Conservation (phyloP, 129 eudicot species). For the Ambrosia artemisiifolia region DNA sequence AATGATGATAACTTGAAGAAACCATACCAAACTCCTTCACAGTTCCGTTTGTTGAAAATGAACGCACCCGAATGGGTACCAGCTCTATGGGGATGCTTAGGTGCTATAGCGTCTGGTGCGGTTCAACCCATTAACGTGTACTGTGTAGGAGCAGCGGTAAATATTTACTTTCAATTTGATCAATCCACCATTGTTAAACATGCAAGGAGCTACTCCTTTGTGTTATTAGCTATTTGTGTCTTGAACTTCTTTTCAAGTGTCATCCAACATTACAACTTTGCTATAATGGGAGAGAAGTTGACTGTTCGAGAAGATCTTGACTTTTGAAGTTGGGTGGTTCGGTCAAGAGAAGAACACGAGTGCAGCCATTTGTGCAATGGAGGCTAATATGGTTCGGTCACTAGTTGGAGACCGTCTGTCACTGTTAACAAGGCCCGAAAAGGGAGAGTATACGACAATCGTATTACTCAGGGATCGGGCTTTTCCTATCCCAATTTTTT, state of each 20-base stretch:
- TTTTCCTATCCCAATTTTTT: constrained; percentile 54
- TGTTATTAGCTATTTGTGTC: constrained; percentile 57
- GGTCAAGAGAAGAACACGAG: constrained; percentile 75
- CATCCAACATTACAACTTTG: constrained; percentile 62
- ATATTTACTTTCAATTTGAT: constrained; percentile 52
- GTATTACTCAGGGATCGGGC: constrained; percentile 57
- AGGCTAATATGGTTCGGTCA: constrained; percentile 65
- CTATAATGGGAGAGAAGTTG: constrained; percentile 64
- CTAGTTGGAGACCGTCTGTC: constrained; percentile 76
- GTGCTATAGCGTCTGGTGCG: constrained; percentile 68
- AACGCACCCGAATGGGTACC: constrained; percentile 60
- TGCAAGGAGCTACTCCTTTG: constrained; percentile 45
- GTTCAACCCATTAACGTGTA: constrained; percentile 70
- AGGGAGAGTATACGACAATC: constrained; percentile 64
- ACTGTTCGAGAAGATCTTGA: constrained; percentile 55
- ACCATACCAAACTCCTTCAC: constrained; percentile 46
- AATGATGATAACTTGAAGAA: constrained; percentile 33
- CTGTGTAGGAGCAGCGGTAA: constrained; percentile 53
- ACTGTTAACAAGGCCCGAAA: constrained; percentile 47
- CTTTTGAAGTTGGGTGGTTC: constrained; percentile 75
- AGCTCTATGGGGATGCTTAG: constrained; percentile 57
- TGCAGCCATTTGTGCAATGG: constrained; percentile 71
- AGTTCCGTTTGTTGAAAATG: constrained; percentile 58
- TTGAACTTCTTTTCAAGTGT: constrained; percentile 51
- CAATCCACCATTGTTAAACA: constrained; percentile 42